phyloP scores from a whole-genome alignment of 2,329 filamentous ascomycete genomes.

The Cladosporium sp. region DNA sequence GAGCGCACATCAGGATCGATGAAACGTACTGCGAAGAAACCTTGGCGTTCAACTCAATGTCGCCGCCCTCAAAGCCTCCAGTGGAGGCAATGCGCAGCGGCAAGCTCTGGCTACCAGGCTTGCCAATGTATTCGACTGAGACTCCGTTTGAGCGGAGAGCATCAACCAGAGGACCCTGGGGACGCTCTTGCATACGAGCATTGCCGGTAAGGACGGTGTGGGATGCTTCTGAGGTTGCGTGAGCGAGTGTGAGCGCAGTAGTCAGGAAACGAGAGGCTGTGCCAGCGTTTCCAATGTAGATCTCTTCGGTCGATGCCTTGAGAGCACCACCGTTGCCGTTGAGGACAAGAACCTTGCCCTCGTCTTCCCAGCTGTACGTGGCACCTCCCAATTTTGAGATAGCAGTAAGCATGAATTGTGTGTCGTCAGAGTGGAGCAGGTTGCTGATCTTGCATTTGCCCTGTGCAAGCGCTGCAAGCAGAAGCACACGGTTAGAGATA shows the following conservation, averaged over 20 bases:
- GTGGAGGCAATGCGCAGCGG: conserved; percentile 79
- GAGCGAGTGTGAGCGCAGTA: conserved; percentile 80
- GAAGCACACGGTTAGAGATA: conserved; percentile 89
- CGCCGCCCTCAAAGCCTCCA: conserved; percentile 76
- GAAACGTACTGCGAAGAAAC: conserved; percentile 99
- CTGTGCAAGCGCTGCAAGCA: conserved; percentile 85
- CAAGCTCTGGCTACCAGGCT: conserved; percentile 75
- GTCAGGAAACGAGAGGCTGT: conserved; percentile 95
- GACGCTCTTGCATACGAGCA: conserved; percentile 90
- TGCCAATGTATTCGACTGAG: conserved; percentile 79
- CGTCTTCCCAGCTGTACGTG: conserved; percentile 88
- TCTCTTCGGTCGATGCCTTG: conserved; percentile 66
- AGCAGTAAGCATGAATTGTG: conserved; percentile 95
- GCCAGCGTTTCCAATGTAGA: conserved; percentile 95
- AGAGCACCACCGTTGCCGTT: conserved; percentile 86
- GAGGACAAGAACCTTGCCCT: conserved; percentile 85
- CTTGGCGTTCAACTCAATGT: conserved; percentile 88
- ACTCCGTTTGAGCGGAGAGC: conserved; percentile 83
- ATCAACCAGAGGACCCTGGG: conserved; percentile 89
- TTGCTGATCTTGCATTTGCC: conserved; percentile 88
- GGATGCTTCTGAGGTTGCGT: conserved; percentile 55
- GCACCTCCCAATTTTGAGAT: conserved; percentile 79
- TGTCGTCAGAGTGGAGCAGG: conserved; percentile 91
- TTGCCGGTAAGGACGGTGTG: conserved; percentile 88
- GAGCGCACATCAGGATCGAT: conserved; percentile 91